Evolutionary conservation across 23 red algal species (phyloP), one percentile per base, ranked within the genome.

Genomic region (Pyropia yezoensis): DNA sequence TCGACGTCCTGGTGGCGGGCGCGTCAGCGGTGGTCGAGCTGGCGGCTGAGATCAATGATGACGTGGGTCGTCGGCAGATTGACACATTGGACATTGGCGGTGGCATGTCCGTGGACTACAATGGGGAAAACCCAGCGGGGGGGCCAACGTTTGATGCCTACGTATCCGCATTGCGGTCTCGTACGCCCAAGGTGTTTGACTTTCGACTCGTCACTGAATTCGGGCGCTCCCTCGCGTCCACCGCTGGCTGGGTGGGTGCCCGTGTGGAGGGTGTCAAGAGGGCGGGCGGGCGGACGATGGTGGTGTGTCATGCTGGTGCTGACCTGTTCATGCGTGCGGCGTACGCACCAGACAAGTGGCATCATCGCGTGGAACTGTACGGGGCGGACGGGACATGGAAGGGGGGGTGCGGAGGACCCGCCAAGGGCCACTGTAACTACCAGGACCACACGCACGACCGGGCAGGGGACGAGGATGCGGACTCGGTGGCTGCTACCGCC

Each of bases 41-140:
- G 54, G 66, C 74, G 16, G 65, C 73, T 54, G 65, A 89, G 62
- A 29, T 89, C 8, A 66, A 75, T 25, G 27, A n/a, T 25, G 22
- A 33, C 15, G 15, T 65, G 50, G 69, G 60, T 19, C 39, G 61
- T 18, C 29, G 28, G 18, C 68, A 52, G 7, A 51, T 89, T 18
- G 28, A 39, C 27, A 62, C 57, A 16, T 66, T 89, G 12, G 85
- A 89, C 30, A 89, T 89, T 67, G 85, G 85, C 6, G 85, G 85
- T 22, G 85, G 85, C 25, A 62, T 89, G 9, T 89, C 85, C 24
- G 85, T 69, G 33, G 69, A 89, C 45, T 89, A 89, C 63, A 73
- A 29, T 20, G 66, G 62, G 33, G 69, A 82, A 25, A 32, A 49
- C 34, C 29, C 33, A 9, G 79, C 33, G 29, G 55, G 18, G 55